Evolutionary conservation across 1,284 basidiomycete species (phyloP), one percentile per base, ranked within the genome.

Genomic region (Uromyces viciae-fabae): DNA sequence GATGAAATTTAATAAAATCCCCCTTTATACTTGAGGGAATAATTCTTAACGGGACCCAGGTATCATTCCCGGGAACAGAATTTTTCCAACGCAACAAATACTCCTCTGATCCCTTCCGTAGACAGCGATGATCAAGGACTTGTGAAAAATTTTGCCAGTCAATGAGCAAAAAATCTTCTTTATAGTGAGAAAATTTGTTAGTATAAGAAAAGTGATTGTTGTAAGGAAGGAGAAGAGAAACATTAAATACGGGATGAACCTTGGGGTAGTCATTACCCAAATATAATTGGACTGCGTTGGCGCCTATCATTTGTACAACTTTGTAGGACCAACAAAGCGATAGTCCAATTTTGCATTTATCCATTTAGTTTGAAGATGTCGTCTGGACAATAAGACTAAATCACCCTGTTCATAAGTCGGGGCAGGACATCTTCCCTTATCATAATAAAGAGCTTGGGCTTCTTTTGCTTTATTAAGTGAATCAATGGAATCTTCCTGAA

Each of bases 321-420:
- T 19, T 25, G 36, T 60, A 75, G 7, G 73, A 15, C 73, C 73
- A 15, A 75, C 14, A 43, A 43, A 42, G 14, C 52, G 56, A n/a
- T n/a, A 75, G 38, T 58, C 73, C 1, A 75, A 17, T 75, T 58
- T 75, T 17, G 36, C 60, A 25, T 74, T 52, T 3, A 36, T 2
- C 4, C 36, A 49, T n/a, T 31, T 15, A 40, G 62, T 54, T 36
- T 64, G 58, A 22, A 33, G 49, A n/a, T 52, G 14, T 9, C 28
- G n/a, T 64, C 58, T 1, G 3, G 62, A 68, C 14, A 77, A 25
- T 36, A 60, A 69, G 1, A 77, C 75, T 9, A 69, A 28, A 46
- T 77, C 75, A 1, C 75, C 75, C 9, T 40, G 75, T 15, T 5
- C 17, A 62, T 43, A 75, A 43, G 22, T n/a, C 4, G 75, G 38